A percentile compares a stretch with the other conserved stretches of the same genome.
These are phyloP conservation scores for Metschnikowia kofuensis DNA, from an alignment of 805 yeast species.

Conservation along the genomic window DNA sequence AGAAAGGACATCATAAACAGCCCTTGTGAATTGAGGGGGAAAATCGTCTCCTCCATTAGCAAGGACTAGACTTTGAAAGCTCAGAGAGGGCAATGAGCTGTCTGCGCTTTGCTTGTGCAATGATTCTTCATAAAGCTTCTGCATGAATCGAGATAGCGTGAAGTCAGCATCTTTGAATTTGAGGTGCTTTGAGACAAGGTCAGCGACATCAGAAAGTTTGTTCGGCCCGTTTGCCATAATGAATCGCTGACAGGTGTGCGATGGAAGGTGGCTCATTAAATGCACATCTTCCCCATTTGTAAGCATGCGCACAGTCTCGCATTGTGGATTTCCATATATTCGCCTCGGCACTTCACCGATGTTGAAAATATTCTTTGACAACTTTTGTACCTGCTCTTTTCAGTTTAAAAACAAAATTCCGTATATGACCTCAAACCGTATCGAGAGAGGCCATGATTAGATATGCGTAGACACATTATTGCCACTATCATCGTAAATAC, in stretches of 20 bases:
- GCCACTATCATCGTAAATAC: too few species aligned
- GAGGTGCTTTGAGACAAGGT: slow-evolving; percentile 12
- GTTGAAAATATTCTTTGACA: too few species aligned
- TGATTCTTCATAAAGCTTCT: slow-evolving; percentile 23
- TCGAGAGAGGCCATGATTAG: too few species aligned
- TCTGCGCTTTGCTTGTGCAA: slow-evolving; percentile 5
- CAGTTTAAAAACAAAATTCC: too few species aligned
- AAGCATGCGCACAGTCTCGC: neutral
- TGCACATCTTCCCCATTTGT: neutral
- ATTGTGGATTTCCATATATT: too few species aligned
- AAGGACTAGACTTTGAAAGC: slow-evolving; percentile 18
- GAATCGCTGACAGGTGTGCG: neutral
- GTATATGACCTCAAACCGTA: too few species aligned
- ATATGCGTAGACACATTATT: too few species aligned
- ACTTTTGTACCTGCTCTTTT: too few species aligned
- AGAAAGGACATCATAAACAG: slow-evolving; percentile 18
- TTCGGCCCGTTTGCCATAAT: slow-evolving; percentile 2
- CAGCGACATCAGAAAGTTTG: slow-evolving; percentile 1
- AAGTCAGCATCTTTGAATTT: slow-evolving; percentile 17
- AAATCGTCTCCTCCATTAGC: slow-evolving; percentile 43
- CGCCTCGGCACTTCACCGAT: too few species aligned
- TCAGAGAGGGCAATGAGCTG: slow-evolving; percentile 4
- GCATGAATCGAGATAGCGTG: slow-evolving; percentile 28
- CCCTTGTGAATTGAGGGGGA: slow-evolving; percentile 29
- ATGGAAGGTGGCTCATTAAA: neutral